Base-by-base conservation (phyloP, 164 flowering plant species). In the Tetrastigma voinierianum region DNA sequence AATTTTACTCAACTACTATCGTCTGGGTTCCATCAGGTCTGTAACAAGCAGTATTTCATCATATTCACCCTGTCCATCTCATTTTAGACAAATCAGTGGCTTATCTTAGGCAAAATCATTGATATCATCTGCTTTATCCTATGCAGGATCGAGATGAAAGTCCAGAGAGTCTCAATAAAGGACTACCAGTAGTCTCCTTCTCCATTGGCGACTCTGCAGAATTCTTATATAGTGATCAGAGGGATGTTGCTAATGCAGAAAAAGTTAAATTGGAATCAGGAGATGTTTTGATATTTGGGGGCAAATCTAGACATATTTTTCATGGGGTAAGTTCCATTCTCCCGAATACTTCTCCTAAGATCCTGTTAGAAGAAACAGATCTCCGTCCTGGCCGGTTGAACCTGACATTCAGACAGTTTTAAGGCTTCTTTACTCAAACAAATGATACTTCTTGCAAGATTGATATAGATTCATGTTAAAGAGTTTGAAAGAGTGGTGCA, bases 21-120 rank as follows among this genome's bases (percentile, higher is more conserved):
- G 74, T 55, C 90, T 91, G 20, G 98, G 98, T 62, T 93, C 20
- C 98, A 93, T 83, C 92, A 93, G 94, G 98, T 85, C 61, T 21
- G 65, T 60, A 18, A 32, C 40, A 32, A 32, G 40, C 40, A 32
- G 40, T 32, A 32, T 32, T 4, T 3, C 40, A 32, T 32, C 40
- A 32, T 32, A 32, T 32, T 32, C 40, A 32, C 40, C 40, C 6
- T 32, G 40, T 32, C 6, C 6, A 7, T 3, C 6, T 4, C 40
- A 32, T 32, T 32, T 32, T 32, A 32, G 40, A 32, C 40, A 32
- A 32, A 32, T 32, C 40, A 32, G 0, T 25, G 40, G 40, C 40
- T 32, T 32, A 32, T 32, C 40, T 32, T 32, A 32, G 7, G 7
- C 40, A 7, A 32, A 32, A 4, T 32, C 40, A 32, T 32, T 32